Conservation (phyloP, 2,329 filamentous ascomycete genomes). For the Tympanopsis confertula region DNA sequence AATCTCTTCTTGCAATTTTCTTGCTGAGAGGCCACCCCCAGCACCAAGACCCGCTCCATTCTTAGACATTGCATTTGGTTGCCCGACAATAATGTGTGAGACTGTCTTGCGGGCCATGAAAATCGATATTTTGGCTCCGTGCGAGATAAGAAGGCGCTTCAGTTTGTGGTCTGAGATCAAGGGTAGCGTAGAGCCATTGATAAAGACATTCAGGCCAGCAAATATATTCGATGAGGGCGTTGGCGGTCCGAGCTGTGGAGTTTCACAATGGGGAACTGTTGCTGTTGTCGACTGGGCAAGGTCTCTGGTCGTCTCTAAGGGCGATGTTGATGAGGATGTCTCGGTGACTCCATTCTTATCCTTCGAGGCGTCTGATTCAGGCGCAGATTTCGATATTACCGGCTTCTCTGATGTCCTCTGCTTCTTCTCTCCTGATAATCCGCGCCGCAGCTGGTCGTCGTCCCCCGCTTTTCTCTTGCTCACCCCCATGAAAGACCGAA, state of each 20-base stretch:
- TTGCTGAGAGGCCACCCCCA: slow-evolving; percentile 64
- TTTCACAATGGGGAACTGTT: background rate
- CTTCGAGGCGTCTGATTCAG: too few relatives aligned
- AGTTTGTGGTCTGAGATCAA: slow-evolving; percentile 75
- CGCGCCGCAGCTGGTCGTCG: too few relatives aligned
- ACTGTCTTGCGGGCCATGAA: slow-evolving; percentile 62
- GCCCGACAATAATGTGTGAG: slow-evolving; percentile 76
- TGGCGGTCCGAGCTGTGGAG: slow-evolving; percentile 1
- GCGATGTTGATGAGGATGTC: too few relatives aligned
- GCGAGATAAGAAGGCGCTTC: slow-evolving; percentile 62
- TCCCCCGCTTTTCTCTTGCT: too few relatives aligned
- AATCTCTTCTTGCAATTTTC: slow-evolving; percentile 76
- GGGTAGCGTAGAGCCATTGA: slow-evolving; percentile 79
- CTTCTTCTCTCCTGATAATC: too few relatives aligned
- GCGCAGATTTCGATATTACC: too few relatives aligned
- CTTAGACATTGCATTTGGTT: slow-evolving; percentile 25
- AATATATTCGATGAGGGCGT: slow-evolving; percentile 45
- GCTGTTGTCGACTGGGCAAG: slow-evolving; percentile 1
- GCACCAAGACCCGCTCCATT: slow-evolving; percentile 32
- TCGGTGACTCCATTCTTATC: too few relatives aligned
- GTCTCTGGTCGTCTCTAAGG: slow-evolving; percentile 6
- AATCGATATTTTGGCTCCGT: slow-evolving; percentile 64
- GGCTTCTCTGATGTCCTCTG: too few relatives aligned
- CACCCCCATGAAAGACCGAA: too few relatives aligned
- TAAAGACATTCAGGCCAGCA: slow-evolving; percentile 61